Evolutionary conservation across 257 asterid genomes (phyloP), one percentile per base, ranked within the genome.

Genomic region (Fraxinus anomala): DNA sequence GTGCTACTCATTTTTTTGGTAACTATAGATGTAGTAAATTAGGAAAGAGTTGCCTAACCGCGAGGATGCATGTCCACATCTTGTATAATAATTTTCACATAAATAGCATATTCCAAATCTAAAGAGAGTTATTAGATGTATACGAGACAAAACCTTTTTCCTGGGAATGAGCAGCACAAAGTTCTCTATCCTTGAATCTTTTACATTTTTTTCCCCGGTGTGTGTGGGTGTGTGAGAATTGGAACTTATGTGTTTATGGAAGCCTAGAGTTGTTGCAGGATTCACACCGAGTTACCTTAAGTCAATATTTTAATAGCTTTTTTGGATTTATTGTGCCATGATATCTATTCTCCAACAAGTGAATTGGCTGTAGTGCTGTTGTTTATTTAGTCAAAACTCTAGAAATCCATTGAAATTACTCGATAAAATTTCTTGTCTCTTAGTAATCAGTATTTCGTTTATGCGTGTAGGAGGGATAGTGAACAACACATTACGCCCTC

Each of bases 401-500:
- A 11, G 17, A 42, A 42, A 42, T 42, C 17, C 49, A 42, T 42
- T 42, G 49, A 42, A 42, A 42, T 42, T 42, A 37, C 42, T 37
- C 11, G 42, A 37, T 37, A 37, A 51, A 51, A 4, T 17, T 51
- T 30, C 30, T 21, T 49, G 21, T 77, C 30, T 39, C 79, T 37
- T 42, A 24, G 26, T 81, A 11, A 80, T 72, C 26, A 51, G 28
- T 8, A 13, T 65, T 44, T 31, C 68, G 11, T 68, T 6, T 28
- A 23, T 82, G 12, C 76, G 21, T 74, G 72, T 31, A 93, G 98
- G 99, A 70, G 99, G 99, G 75, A 96, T 96, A 31, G 97, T 96
- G 81, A 93, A 91, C 89, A 89, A 91, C 90, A 76, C 95, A 30
- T 74, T 96, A 73, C 98, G 99, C 63, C 99, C 99, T 19, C 92